These are phyloP conservation scores for Gynostemma pentaphyllum DNA, from an alignment of 306 rosid species.

Conservation along the genomic window DNA sequence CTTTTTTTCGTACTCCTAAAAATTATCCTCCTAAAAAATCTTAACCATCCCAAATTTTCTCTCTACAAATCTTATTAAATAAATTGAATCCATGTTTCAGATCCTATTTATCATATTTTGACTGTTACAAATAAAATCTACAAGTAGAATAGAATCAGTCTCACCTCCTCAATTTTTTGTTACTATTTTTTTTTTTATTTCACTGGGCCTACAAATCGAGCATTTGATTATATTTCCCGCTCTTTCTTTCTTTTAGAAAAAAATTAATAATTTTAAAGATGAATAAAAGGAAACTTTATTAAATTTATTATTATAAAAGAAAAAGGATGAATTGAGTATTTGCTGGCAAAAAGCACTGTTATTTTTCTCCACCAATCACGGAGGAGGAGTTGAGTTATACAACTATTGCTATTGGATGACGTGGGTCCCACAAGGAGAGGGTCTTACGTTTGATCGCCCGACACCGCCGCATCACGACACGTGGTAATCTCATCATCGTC, in stretches of 20 bases:
- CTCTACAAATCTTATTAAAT: not conserved
- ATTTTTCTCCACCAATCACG: slow-evolving; percentile 8
- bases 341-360: not conserved
- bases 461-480: not conserved
- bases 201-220: too few relatives aligned
- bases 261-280: too few relatives aligned
- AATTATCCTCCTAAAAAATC: too few relatives aligned
- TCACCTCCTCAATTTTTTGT: not conserved
- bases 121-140: too few relatives aligned
- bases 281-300: not conserved
- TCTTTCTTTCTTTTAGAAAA: too few relatives aligned
- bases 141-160: slow-evolving; percentile 16
- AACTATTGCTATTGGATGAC: too few relatives aligned
- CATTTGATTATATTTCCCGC: too few relatives aligned
- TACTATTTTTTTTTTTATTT: not conserved
- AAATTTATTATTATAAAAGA: not conserved
- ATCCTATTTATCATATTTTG: not conserved
- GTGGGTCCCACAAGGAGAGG: too few relatives aligned
- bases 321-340: not conserved
- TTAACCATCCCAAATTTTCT: not conserved
- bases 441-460: too few relatives aligned
- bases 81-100: not conserved
- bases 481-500: not conserved
- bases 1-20: not conserved
- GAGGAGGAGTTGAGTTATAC: too few relatives aligned